Evolutionary conservation across 2,329 filamentous ascomycete species (phyloP), one percentile per base, ranked within the genome.

Genomic region (Claviceps paspali): DNA sequence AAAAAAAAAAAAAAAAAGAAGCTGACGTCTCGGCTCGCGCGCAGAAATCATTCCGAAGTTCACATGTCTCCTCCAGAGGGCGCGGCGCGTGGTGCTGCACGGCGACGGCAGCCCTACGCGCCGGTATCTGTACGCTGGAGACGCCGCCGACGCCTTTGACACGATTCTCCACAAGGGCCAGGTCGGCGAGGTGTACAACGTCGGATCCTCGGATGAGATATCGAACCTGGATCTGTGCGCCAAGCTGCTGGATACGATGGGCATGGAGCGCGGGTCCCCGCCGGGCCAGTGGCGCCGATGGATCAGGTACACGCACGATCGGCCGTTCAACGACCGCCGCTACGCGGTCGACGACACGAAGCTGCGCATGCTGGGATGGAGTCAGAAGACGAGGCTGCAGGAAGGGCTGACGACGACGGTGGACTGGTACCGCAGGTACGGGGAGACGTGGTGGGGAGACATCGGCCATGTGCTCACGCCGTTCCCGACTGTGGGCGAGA

Each of bases 31-130:
- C n/a, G n/a, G n/a, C n/a, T n/a, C n/a, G n/a, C n/a, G 19, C 17
- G 15, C 53, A 84, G 81, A 88, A 63, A 82, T 88, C 43, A 88
- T 88, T 38, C 80, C 82, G 22, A 87, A 86, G 52, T 88, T 88
- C 58, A 76, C 73, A 36, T 82, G 76, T 53, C 65, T 87, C 21
- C 65, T 87, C 12, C 72, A 79, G 49, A 68, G 79, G 14, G 61
- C 65, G 22, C 67, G 73, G 42, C 78, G 79, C 9, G 70, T 86
- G 0, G 73, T 82, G 9, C 66, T 88, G 10, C 83, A 88, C 52
- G 83, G 83, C 21, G 75, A 85, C 46, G 83, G 83, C 22, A 76
- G 70, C 24, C 79, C 81, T 10, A 82, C 79, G 0, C 70, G 83
- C 22, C 68, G 81, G 39, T 91, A 87, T 52, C 68, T 91, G 7